Conservation (phyloP, 1,139 yeast genomes). For the Taiozyma onychis region DNA sequence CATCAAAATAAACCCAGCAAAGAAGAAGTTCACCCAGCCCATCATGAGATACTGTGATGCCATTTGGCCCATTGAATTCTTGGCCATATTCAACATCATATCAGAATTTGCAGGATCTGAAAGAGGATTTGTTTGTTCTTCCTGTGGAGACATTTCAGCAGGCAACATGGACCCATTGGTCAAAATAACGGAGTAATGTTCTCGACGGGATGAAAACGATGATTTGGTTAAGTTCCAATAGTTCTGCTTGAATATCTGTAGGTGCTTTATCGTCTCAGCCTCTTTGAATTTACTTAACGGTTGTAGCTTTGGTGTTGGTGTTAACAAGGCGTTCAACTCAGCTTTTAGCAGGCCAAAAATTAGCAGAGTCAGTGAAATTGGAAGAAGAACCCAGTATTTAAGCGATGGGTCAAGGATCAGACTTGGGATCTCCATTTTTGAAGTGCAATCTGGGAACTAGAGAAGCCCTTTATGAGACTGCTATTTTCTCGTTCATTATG, state of each 20-base stretch:
- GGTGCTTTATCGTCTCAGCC: constrained; percentile 48
- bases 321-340: constrained; percentile 57
- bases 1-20: constrained; percentile 87
- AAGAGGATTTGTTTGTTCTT: constrained; percentile 53
- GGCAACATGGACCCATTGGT: constrained; percentile 45
- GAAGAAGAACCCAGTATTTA: constrained; percentile 86
- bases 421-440: constrained; percentile 34
- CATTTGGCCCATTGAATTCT: constrained; percentile 74
- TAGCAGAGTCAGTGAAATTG: constrained; percentile 87
- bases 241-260: constrained; percentile 47
- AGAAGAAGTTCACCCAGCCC: constrained; percentile 96
- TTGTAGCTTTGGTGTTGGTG: constrained; percentile 49
- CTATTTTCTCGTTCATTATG: too few species aligned
- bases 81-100: constrained; percentile 72
- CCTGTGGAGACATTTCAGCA: constrained; percentile 34
- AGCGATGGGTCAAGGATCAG: constrained; percentile 72
- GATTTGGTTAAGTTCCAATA: constrained; percentile 37
- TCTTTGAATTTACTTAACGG: constrained; percentile 54
- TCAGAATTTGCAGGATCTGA: constrained; percentile 70
- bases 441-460: background rate
- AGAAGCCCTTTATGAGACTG: background rate
- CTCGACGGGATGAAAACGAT: constrained; percentile 47
- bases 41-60: constrained; percentile 89
- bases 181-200: constrained; percentile 39
- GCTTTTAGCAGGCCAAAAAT: constrained; percentile 81